phyloP scores from a whole-genome alignment of 2,329 filamentous ascomycete genomes.

The Aureobasidium lini region DNA sequence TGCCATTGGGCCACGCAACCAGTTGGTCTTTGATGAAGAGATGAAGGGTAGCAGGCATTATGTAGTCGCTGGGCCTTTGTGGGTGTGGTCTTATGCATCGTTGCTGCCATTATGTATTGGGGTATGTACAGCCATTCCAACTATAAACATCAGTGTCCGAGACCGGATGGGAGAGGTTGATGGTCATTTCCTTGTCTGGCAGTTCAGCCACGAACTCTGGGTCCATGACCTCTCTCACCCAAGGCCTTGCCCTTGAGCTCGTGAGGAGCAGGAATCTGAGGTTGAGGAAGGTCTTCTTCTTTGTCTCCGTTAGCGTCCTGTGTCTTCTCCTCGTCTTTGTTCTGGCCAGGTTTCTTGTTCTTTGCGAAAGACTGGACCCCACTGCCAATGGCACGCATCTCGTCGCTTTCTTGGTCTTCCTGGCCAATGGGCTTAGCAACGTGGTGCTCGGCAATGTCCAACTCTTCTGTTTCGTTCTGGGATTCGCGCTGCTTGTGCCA shows the following conservation, averaged over 20 bases:
- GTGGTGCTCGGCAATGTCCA: constrained; percentile 18
- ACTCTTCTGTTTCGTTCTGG: constrained; percentile 33
- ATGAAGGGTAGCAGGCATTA: background rate
- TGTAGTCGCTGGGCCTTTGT: background rate
- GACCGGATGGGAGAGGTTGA: no score
- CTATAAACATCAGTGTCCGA: no score
- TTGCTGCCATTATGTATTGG: background rate
- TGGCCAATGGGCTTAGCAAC: constrained; percentile 18
- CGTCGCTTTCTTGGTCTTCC: constrained; percentile 20
- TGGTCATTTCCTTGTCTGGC: no score
- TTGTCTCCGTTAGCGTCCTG: background rate
- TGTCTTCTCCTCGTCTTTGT: constrained; percentile 14
- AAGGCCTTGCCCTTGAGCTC: constrained; percentile 11
- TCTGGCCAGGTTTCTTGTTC: constrained; percentile 19
- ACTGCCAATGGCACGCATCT: constrained; percentile 25
- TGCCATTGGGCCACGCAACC: constrained; percentile 47
- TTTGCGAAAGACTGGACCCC: constrained; percentile 24
- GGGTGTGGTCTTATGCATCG: background rate
- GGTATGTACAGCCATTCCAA: background rate
- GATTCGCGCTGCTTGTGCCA: constrained; percentile 31
- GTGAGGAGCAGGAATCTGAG: background rate
- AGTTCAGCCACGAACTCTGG: constrained; percentile 12
- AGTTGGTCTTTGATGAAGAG: constrained; percentile 4
- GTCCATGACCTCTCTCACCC: constrained; percentile 17
- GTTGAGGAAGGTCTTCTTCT: background rate